Evolutionary conservation across 2,329 filamentous ascomycete genomes (phyloP).

Genomic region (Aureobasidium subglaciale): DNA sequence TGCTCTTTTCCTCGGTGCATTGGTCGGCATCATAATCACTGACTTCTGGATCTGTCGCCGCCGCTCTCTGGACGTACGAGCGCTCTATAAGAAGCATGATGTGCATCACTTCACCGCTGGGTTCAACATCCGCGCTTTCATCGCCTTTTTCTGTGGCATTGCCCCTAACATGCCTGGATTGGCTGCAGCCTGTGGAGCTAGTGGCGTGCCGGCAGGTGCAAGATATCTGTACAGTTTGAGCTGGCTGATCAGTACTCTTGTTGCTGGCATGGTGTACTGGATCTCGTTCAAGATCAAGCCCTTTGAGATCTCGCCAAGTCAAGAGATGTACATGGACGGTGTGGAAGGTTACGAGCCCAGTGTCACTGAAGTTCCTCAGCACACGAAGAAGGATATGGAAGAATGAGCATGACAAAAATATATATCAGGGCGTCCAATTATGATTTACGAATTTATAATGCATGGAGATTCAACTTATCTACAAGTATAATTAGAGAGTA

Average conservation of each 20-base stretch:
- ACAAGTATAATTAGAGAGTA: no score
- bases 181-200: conserved; percentile 12
- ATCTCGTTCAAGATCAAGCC: conserved; percentile 7
- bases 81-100: conserved; percentile 1
- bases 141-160: conserved; percentile 4
- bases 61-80: neutral
- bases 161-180: neutral
- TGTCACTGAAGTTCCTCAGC: neutral
- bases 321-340: conserved; percentile 16
- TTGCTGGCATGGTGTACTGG: conserved; percentile 16
- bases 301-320: conserved; percentile 14
- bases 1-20: conserved; percentile 37
- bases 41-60: conserved; percentile 2
- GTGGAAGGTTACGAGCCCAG: neutral
- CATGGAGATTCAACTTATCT: neutral
- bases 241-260: conserved; percentile 14
- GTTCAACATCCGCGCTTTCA: conserved; percentile 3
- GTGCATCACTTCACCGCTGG: neutral
- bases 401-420: neutral
- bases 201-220: conserved; percentile 10
- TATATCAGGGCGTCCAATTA: neutral
- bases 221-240: conserved; percentile 17
- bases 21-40: conserved; percentile 23
- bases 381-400: neutral
- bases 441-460: neutral